Evolutionary conservation across 78 protist species (phyloP), one percentile per base, ranked within the genome.

Genomic region (Cavenderia fasciculata): DNA sequence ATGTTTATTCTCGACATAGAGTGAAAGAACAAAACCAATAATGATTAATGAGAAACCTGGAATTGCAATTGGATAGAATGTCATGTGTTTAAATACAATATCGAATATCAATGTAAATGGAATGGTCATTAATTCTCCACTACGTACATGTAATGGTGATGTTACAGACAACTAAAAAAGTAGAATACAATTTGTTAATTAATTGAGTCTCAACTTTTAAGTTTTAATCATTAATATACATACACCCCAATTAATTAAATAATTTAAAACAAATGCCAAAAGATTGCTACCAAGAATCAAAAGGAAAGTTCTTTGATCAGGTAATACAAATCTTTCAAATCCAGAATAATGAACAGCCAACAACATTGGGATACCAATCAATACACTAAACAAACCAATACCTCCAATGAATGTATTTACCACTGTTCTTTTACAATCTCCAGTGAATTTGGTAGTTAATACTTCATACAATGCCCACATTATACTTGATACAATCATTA

Each of bases 391-490:
- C 0, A 79, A 43, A 18, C 59, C 76, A 41, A 66, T 52, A 5
- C 63, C n/a, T 1, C 77, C 88, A 34, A 63, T 41, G 40, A 38
- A 79, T 11, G 78, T 52, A 34, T 79, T 63, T 34, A 79, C 76
- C 4, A 43, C 4, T 18, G 88, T 79, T 66, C 88, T 79, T n/a
- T 41, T 19, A 0, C 8, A 62, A 16, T 63, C 14, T 10, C 88
- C 88, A 54, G 66, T 36, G 16, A 66, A 79, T 41, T 79, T 79
- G 8, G 68, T 6, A 8, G 88, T 79, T 4, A 79, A 36, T 0
- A 79, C 88, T 34, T 79, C 88, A 65, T 79, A 79, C 0, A 79
- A 1, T 27, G 88, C 88, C 88, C 88, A 79, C 3, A 63, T 40
- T 1, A 40, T 27, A 18, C 77, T 76, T 8, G 77, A 63, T 49